Evolutionary conservation across 441 rosid species (phyloP).

Genomic region (Aleurites moluccanus): DNA sequence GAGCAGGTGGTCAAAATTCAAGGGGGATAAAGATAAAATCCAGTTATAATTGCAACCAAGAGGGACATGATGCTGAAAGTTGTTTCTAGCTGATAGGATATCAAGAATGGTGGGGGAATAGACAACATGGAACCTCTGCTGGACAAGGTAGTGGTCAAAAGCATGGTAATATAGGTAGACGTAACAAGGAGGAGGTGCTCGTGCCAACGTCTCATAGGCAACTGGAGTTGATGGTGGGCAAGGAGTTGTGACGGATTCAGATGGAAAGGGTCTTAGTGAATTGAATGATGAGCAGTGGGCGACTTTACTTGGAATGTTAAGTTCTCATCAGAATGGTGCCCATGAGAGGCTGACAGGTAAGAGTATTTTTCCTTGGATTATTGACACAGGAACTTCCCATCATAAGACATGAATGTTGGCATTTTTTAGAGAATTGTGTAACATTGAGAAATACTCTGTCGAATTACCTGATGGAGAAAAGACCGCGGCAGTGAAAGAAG

Average conservation of each 20-base stretch:
- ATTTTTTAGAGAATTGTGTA: background rate
- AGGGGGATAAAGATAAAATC: no score
- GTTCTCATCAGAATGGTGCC: background rate
- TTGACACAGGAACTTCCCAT: background rate
- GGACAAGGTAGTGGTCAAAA: no score
- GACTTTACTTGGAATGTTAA: background rate
- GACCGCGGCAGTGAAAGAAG: background rate
- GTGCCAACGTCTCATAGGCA: background rate
- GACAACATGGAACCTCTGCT: no score
- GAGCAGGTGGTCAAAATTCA: no score
- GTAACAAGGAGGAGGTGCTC: background rate
- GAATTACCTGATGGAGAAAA: background rate
- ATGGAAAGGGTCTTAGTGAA: background rate
- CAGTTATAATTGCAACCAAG: no score
- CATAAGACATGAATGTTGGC: background rate
- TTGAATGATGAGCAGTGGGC: background rate
- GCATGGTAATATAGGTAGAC: no score
- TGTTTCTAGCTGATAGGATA: no score
- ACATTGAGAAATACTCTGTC: background rate
- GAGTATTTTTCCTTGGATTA: background rate
- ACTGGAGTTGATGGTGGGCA: no score
- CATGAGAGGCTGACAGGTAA: background rate
- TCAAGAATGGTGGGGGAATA: no score
- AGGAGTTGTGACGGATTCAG: no score
- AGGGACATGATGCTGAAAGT: no score